Conservation (phyloP, 306 rosid species). For the Quercus wislizeni region DNA sequence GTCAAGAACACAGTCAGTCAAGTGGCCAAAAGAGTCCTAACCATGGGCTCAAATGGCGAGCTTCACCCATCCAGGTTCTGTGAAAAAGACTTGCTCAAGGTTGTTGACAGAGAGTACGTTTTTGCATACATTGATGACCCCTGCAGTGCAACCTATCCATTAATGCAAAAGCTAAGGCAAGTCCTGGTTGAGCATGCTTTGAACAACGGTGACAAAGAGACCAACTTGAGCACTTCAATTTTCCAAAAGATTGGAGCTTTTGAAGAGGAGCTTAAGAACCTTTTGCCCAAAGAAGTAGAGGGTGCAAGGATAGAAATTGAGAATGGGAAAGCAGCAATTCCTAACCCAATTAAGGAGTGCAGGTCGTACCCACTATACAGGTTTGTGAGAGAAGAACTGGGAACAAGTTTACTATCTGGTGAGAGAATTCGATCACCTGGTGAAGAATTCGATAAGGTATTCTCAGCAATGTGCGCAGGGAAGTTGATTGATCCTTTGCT, state of each 20-base stretch:
- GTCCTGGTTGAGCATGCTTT: constrained; percentile 82
- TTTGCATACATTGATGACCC: constrained; percentile 79
- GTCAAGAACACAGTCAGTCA: constrained; percentile 65
- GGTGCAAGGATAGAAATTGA: constrained; percentile 52
- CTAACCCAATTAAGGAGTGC: constrained; percentile 66
- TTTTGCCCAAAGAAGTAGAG: constrained; percentile 80
- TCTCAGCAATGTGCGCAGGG: constrained; percentile 66
- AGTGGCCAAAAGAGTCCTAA: constrained; percentile 63
- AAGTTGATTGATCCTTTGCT: constrained; percentile 71
- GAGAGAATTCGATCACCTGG: constrained; percentile 79
- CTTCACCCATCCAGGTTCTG: constrained; percentile 80
- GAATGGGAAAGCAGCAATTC: constrained; percentile 49
- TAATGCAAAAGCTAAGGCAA: constrained; percentile 74
- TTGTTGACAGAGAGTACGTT: constrained; percentile 68
- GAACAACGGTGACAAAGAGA: constrained; percentile 60
- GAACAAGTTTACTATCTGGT: constrained; percentile 67
- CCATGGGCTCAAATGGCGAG: constrained; percentile 62
- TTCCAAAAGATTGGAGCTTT: constrained; percentile 73
- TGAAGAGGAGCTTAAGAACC: constrained; percentile 64
- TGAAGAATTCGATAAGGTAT: constrained; percentile 81
- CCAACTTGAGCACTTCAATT: constrained; percentile 49
- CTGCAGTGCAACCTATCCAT: constrained; percentile 67
- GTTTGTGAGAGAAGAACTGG: constrained; percentile 68
- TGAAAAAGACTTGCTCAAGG: constrained; percentile 70
- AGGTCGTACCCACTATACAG: constrained; percentile 81